phyloP scores from a whole-genome alignment of 179 eudicot species.

The Beta macrorhiza region DNA sequence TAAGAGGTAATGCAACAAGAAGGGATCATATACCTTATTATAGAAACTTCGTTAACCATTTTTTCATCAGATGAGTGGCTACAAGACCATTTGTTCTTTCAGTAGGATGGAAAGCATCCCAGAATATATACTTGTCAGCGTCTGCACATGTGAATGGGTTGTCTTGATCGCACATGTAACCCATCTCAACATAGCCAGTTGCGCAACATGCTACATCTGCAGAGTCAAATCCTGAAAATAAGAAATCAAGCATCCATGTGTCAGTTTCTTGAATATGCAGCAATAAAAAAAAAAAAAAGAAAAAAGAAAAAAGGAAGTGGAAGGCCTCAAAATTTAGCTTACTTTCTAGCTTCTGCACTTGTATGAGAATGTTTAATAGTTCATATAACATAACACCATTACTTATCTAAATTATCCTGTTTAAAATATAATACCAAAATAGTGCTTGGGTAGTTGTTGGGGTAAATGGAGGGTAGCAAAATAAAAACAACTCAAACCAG shows the following conservation, averaged over 20 bases:
- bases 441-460: not conserved
- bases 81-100: constrained; percentile 39
- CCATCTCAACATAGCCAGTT: constrained; percentile 38
- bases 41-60: constrained; percentile 18
- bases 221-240: constrained; percentile 37
- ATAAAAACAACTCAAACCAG: not conserved
- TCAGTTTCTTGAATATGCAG: not conserved
- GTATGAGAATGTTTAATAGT: not conserved
- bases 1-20: not conserved
- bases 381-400: not conserved
- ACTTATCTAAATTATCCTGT: not conserved
- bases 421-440: not conserved
- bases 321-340: not conserved
- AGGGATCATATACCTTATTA: constrained; percentile 16
- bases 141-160: constrained; percentile 44
- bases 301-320: not conserved
- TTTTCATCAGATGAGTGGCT: constrained; percentile 32
- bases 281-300: not conserved
- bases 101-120: constrained; percentile 60
- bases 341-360: not conserved
- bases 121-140: constrained; percentile 49
- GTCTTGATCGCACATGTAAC: constrained; percentile 30
- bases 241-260: not conserved
- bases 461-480: not conserved
- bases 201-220: constrained; percentile 41